Evolutionary conservation across 78 protist species (phyloP), one percentile per base, ranked within the genome.

Genomic region (Diacronema lutheri): DNA sequence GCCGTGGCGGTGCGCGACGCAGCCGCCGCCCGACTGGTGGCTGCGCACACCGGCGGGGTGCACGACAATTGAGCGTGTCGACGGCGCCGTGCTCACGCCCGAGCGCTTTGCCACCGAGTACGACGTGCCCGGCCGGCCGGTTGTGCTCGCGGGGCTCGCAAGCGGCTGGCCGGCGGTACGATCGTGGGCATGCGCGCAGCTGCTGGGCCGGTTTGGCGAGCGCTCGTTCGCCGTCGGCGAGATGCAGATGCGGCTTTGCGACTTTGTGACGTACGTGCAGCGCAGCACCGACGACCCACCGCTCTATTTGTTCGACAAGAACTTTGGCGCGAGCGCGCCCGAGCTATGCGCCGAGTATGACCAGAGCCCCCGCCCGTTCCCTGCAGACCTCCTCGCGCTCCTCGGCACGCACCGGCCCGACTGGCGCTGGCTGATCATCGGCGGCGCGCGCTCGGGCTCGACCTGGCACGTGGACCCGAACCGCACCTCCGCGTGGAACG

Each of bases 221-320:
- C 10, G 10, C 23, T 9, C 10, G 20, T 71, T 71, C 35, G 55
- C 25, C 21, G 79, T 71, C 19, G 35, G 79, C n/a, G 79, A 56
- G 21, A 2, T 20, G 13, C 16, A 4, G 35, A 71, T 71, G 79
- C 11, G 26, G 29, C 57, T 71, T 4, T 5, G 37, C 25, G 14
- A 86, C 37, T 93, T 74, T 74, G n/a, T 86, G 46, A 50, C 60
- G 46, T 93, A 93, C 61, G 20, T 69, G n/a, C 12, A 1, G 31
- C 1, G 55, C 10, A 40, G 23, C n/a, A 31, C 26, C 1, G 96
- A 93, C 46, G 96, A 93, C 58, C 78, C 62, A 37, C 96, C 96
- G 62, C 80, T 90, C 68, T 93, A 93, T 62, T 57, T 93, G 37
- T 93, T 93, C 60, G 96, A 93, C 41, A 86, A 87, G 41, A 55